Conservation (phyloP, 1,139 yeast species). For the Pichia sp. region DNA sequence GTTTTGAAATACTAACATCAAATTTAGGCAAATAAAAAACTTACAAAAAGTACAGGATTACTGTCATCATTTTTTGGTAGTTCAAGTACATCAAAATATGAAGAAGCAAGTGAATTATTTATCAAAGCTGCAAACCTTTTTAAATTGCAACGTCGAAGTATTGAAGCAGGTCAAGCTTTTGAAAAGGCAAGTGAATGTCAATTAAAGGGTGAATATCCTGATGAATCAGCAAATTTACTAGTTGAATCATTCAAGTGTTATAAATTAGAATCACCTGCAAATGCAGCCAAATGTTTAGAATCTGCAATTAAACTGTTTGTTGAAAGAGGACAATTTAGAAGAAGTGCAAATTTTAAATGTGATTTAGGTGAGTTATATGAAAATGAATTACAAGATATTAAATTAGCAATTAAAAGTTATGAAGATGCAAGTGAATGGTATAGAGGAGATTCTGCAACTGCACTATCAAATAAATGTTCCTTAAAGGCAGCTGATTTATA, state of each 20-base stretch:
- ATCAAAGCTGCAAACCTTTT: constrained; percentile 87
- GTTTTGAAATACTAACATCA: constrained; percentile 7
- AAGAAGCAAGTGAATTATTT: constrained; percentile 89
- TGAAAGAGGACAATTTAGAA: constrained; percentile 85
- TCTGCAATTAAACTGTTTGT: constrained; percentile 82
- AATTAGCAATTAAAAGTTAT: constrained; percentile 68
- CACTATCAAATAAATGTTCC: constrained; percentile 81
- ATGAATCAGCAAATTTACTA: constrained; percentile 86
- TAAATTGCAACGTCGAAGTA: constrained; percentile 61
- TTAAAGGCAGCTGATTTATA: constrained; percentile 85
- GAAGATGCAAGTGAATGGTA: constrained; percentile 97
- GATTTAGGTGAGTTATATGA: constrained; percentile 88
- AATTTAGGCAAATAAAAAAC: constrained; percentile 57
- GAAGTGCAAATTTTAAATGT: constrained; percentile 91
- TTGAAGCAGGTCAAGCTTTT: constrained; percentile 75
- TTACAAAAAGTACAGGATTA: constrained; percentile 69
- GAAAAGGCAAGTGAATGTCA: constrained; percentile 82
- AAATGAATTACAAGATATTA: constrained; percentile 55
- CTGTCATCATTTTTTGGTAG: constrained; percentile 61
- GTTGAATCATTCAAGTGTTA: constrained; percentile 90
- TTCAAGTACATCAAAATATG: constrained; percentile 59
- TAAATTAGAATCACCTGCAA: constrained; percentile 63
- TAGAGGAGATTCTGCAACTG: constrained; percentile 87
- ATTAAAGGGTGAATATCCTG: constrained; percentile 66
- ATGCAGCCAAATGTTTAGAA: constrained; percentile 71